Conservation (phyloP, 2,329 filamentous ascomycete species). For the Microsporum ferrugineum region DNA sequence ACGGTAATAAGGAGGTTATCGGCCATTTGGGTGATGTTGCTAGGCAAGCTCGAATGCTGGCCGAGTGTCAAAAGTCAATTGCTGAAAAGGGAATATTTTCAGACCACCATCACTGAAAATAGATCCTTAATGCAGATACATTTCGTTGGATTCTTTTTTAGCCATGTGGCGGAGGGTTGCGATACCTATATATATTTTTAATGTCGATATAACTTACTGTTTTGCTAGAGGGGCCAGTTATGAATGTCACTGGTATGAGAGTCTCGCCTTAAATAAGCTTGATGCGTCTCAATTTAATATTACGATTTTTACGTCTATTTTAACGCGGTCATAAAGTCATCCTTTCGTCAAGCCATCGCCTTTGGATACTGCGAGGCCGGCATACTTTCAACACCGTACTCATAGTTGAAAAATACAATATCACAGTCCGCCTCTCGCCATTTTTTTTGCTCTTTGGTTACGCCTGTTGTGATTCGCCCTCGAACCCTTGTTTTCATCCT, state of each 20-base stretch:
- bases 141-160: not conserved
- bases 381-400: not conserved
- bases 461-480: constrained; percentile 78
- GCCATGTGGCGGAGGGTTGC: not conserved
- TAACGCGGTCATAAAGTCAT: not conserved
- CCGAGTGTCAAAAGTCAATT: constrained; percentile 54
- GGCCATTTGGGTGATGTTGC: constrained; percentile 65
- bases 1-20: constrained; percentile 73
- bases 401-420: constrained; percentile 5
- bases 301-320: not conserved
- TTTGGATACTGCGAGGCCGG: not conserved
- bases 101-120: constrained; percentile 19
- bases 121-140: not conserved
- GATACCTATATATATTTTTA: not conserved
- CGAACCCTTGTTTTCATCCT: constrained; percentile 72
- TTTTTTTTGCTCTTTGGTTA: constrained; percentile 54
- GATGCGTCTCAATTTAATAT: not conserved
- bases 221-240: not conserved
- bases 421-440: constrained; percentile 45
- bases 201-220: not conserved
- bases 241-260: not conserved
- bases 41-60: constrained; percentile 63
- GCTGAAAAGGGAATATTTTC: constrained; percentile 14
- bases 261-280: not conserved
- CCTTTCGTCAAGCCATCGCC: not conserved